Evolutionary conservation across 371 early-diverging fungal species (phyloP), one percentile per base, ranked within the genome.

Genomic region (Mucor velutinosus): DNA sequence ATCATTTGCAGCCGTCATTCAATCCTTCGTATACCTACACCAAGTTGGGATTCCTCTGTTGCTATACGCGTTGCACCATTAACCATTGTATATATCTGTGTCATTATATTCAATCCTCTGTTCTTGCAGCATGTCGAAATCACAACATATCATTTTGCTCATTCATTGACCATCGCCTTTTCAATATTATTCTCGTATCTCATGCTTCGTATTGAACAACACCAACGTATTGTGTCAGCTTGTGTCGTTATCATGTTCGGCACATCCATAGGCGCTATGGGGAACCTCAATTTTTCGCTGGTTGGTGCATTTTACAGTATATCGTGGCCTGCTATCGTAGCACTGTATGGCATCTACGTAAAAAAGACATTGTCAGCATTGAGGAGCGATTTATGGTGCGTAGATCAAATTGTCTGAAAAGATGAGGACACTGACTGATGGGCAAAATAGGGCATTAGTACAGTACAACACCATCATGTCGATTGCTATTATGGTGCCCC

Each of bases 291-390:
- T 67, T 87, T 89, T 23, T 85, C 86, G 1, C 78, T 83, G 69
- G 72, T 72, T 3, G 87, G 88, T 11, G 64, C 82, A 6, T 72
- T 87, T 32, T 86, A 83, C 45, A 83, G 84, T 56, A 74, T 87
- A 4, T 79, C 81, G 7, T 86, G 85, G 56, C 83, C 85, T 58
- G 64, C 81, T 43, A 79, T 87, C 64, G 81, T 87, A 7, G 86
- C 88, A 0, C 65, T 89, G 21, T 87, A 89, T 69, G 85, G 86
- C 10, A 83, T 89, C 58, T 87, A 86, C 66, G 80, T 89, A 32
- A 87, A 89, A 70, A 87, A 87, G 78, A 82, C 84, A 5, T 73
- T 89, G 5, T 19, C 33, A 3, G 43, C 79, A 19, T 79, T 87
- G 21, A 87, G 79, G n/a, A 86, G 86, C 69, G 79, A 88, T 53